These are phyloP conservation scores for Gossypium turneri DNA, from an alignment of 345 rosid genomes.

Conservation along the genomic window DNA sequence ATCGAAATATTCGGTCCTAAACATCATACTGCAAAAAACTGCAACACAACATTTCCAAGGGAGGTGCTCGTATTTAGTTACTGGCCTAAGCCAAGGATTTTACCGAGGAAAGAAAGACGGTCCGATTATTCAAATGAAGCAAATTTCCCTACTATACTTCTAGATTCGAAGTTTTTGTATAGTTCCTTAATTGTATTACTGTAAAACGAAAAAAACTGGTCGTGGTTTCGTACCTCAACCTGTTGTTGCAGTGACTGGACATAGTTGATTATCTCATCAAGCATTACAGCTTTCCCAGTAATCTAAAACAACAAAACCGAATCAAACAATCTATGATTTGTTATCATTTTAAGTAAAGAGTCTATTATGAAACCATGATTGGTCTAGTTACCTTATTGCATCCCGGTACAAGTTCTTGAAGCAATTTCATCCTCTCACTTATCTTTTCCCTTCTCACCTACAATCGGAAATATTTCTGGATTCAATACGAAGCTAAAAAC, in stretches of 20 bases:
- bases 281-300: slow-evolving; percentile 98
- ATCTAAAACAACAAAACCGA: slow-evolving; percentile 48
- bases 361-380: not conserved
- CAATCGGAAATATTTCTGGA: slow-evolving; percentile 14
- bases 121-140: not conserved
- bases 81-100: not conserved
- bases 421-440: slow-evolving; percentile 92
- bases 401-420: slow-evolving; percentile 97
- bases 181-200: not conserved
- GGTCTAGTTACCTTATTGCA: slow-evolving; percentile 71
- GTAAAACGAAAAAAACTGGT: not conserved
- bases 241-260: slow-evolving; percentile 95
- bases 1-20: not conserved
- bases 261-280: slow-evolving; percentile 94
- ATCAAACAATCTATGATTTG: slow-evolving; percentile 13
- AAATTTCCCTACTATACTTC: not conserved
- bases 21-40: not conserved
- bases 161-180: not conserved
- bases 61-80: not conserved
- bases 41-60: not conserved
- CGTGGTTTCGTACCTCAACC: slow-evolving; percentile 73
- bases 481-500: slow-evolving; percentile 16
- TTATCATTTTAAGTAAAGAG: not conserved
- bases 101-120: not conserved
- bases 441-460: slow-evolving; percentile 98